A percentile compares a stretch with the other conserved stretches of the same genome.
Conservation (phyloP, 2,329 filamentous ascomycete species). For the Fusarium hostae region DNA sequence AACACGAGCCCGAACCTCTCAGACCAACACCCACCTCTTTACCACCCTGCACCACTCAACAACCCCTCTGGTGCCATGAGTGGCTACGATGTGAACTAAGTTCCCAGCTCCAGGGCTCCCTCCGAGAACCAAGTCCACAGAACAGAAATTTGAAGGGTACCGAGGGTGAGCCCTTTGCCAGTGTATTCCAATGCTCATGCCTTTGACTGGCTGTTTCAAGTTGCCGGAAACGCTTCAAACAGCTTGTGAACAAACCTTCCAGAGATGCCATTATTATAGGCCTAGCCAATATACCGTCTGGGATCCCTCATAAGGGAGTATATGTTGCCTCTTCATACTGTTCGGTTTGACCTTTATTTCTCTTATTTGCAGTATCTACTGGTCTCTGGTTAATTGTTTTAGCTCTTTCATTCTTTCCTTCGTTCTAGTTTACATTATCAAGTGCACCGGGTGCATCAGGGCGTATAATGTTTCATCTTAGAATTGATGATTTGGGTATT, state of each 20-base stretch:
- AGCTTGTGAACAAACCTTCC: not conserved
- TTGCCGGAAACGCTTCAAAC: not conserved
- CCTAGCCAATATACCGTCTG: not conserved
- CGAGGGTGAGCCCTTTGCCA: not conserved
- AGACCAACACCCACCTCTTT: conserved; percentile 61
- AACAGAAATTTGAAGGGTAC: conserved; percentile 2
- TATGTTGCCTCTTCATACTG: not conserved
- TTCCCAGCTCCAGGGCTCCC: conserved; percentile 10
- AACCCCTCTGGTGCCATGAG: conserved; percentile 14
- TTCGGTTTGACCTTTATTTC: not conserved
- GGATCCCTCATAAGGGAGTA: not conserved
- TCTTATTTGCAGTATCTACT: not conserved
- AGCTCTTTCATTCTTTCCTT: not conserved
- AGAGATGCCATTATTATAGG: not conserved
- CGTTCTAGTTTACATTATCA: conserved; percentile 1
- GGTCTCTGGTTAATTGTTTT: not conserved
- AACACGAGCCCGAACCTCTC: conserved; percentile 59
- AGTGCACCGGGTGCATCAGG: conserved; percentile 24
- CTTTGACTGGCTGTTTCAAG: not conserved
- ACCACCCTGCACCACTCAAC: conserved; percentile 61
- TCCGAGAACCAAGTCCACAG: conserved; percentile 8
- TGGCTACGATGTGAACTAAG: conserved; percentile 12
- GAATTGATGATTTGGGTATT: conserved; percentile 18
- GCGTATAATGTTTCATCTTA: conserved; percentile 25
- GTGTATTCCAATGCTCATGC: not conserved